Evolutionary conservation across 2,329 filamentous ascomycete species (phyloP).

Genomic region (Hypoxylon sp.): DNA sequence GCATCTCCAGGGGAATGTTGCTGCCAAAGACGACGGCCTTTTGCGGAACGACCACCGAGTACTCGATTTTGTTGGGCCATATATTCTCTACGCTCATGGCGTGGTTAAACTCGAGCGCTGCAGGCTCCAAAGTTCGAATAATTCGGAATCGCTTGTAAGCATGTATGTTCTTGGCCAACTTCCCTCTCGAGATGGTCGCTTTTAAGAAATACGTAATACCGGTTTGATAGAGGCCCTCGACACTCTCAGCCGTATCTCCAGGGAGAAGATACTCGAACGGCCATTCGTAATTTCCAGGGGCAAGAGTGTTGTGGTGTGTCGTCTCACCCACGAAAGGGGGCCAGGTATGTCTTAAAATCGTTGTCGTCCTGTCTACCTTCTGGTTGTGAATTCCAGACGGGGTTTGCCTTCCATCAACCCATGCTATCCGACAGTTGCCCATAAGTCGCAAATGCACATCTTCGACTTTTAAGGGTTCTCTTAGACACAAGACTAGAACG

Average conservation of each 20-base stretch:
- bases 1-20: constrained; percentile 85
- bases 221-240: constrained; percentile 89
- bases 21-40: constrained; percentile 96
- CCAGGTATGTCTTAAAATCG: constrained; percentile 80
- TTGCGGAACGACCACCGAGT: constrained; percentile 92
- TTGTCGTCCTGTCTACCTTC: constrained; percentile 70
- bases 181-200: constrained; percentile 88
- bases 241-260: constrained; percentile 83
- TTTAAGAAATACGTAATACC: constrained; percentile 93
- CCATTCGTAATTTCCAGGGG: constrained; percentile 86
- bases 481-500: constrained; percentile 80
- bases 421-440: constrained; percentile 79
- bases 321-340: constrained; percentile 72
- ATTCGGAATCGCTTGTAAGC: constrained; percentile 84
- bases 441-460: constrained; percentile 80
- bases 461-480: constrained; percentile 77
- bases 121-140: constrained; percentile 82
- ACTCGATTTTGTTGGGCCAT: constrained; percentile 98
- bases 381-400: constrained; percentile 72
- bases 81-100: constrained; percentile 97
- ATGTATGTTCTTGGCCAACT: constrained; percentile 88
- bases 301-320: constrained; percentile 71
- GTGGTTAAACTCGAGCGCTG: constrained; percentile 83
- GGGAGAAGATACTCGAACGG: constrained; percentile 83
- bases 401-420: constrained; percentile 62